A percentile compares a stretch with the other conserved stretches of the same genome.
Evolutionary conservation across 257 asterid genomes (phyloP).

Genomic region (Ophiorrhiza pumila): DNA sequence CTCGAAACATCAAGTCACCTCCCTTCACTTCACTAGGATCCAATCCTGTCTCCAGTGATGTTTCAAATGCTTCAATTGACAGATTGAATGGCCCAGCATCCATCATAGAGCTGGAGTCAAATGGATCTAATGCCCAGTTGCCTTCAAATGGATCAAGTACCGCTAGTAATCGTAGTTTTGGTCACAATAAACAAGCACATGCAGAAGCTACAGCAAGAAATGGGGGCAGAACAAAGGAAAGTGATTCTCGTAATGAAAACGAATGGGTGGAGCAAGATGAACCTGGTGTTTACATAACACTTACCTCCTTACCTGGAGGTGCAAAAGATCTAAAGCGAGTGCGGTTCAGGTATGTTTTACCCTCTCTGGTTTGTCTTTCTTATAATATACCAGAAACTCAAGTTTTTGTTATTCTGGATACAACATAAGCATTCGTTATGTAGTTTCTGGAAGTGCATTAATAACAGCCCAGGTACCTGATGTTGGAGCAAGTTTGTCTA

Average conservation of each 20-base stretch:
- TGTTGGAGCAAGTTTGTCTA: background rate
- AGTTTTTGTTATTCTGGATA: background rate
- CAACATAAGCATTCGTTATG: background rate
- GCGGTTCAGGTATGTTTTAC: constrained; percentile 84
- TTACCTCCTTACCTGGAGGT: constrained; percentile 89
- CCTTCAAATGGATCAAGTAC: constrained; percentile 55
- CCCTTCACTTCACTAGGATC: constrained; percentile 47
- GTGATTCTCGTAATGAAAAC: constrained; percentile 63
- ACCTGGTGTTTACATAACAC: constrained; percentile 95
- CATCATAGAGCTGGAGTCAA: constrained; percentile 57
- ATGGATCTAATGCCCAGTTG: constrained; percentile 46
- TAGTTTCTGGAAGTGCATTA: background rate
- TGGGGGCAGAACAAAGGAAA: constrained; percentile 65
- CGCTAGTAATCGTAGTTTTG: constrained; percentile 48
- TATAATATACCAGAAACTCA: background rate
- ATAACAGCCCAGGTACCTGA: background rate
- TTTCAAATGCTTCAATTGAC: constrained; percentile 46
- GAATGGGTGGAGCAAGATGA: constrained; percentile 99
- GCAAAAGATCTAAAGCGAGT: constrained; percentile 90
- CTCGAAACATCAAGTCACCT: constrained; percentile 68
- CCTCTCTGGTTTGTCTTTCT: constrained; percentile 7
- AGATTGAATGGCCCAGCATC: constrained; percentile 47
- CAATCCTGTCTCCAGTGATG: constrained; percentile 43
- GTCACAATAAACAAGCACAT: constrained; percentile 45
- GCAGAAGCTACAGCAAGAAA: constrained; percentile 54